Evolutionary conservation across 495 filamentous ascomycete species (phyloP).

Genomic region (Podospora fimiseda): DNA sequence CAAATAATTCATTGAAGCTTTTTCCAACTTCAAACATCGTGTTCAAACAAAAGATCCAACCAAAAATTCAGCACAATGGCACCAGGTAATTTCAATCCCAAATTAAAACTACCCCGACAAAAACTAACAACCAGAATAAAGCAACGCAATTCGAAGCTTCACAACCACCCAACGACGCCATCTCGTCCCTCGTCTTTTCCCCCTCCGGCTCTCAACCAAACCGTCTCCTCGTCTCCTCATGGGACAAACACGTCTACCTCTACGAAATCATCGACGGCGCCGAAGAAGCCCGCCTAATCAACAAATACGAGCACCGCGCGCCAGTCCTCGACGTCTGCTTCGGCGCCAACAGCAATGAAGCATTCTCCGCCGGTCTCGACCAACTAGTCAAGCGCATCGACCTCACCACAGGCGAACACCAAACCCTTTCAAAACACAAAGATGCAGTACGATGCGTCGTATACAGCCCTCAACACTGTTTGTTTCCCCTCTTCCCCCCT

Average conservation of each 20-base stretch:
- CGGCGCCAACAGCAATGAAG: slow-evolving; percentile 69
- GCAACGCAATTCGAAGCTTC: slow-evolving; percentile 63
- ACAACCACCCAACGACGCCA: slow-evolving; percentile 76
- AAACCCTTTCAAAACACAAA: slow-evolving; percentile 68
- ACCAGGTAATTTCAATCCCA: no score
- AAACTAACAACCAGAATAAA: no score
- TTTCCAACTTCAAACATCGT: no score
- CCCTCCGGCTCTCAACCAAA: slow-evolving; percentile 58
- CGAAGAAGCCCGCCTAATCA: slow-evolving; percentile 55
- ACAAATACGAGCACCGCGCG: slow-evolving; percentile 73
- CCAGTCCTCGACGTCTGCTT: slow-evolving; percentile 91
- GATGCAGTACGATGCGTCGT: slow-evolving; percentile 75
- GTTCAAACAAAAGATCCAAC: no score
- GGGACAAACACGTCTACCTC: slow-evolving; percentile 87
- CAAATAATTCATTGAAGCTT: no score
- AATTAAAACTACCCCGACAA: no score
- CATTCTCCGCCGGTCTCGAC: slow-evolving; percentile 81
- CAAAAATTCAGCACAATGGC: no score
- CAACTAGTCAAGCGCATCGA: slow-evolving; percentile 77
- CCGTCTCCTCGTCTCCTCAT: slow-evolving; percentile 80
- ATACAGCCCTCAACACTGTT: slow-evolving; percentile 68
- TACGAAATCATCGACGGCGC: slow-evolving; percentile 61
- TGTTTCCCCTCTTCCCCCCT: slow-evolving; percentile 15
- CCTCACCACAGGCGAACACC: slow-evolving; percentile 62
- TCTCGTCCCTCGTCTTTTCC: slow-evolving; percentile 81